These are phyloP conservation scores for Claviceps purpurea DNA, from an alignment of 2,329 filamentous ascomycete species.

Conservation along the genomic window DNA sequence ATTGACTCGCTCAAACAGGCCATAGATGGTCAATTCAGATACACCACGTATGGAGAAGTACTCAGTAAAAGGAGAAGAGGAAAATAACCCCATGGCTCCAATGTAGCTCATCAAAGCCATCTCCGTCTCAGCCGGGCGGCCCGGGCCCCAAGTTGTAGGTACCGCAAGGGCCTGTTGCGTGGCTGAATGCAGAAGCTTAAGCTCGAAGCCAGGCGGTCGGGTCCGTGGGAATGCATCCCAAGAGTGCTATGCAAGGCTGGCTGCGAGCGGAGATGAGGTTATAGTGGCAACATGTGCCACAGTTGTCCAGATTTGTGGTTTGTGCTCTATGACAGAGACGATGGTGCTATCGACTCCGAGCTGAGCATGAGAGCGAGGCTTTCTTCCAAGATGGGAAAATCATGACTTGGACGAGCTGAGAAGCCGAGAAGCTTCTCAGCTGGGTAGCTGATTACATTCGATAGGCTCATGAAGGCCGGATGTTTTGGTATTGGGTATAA, in stretches of 20 bases:
- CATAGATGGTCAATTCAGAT: not conserved
- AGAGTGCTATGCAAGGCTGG: not conserved
- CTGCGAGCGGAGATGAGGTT: not conserved
- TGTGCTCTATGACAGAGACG: not conserved
- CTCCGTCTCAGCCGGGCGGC: not conserved
- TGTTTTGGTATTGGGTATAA: not conserved
- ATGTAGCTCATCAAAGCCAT: not conserved
- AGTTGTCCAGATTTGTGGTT: not conserved
- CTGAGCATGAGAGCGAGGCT: not conserved
- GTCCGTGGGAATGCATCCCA: not conserved
- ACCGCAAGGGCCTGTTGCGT: not conserved
- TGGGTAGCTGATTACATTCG: not conserved
- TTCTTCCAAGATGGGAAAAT: not conserved
- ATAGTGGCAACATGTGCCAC: not conserved
- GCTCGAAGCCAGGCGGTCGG: constrained; percentile 1
- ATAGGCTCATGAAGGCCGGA: not conserved
- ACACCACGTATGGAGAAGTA: not conserved
- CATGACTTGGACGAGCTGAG: no score
- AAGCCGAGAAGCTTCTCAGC: not conserved
- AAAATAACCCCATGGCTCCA: not conserved
- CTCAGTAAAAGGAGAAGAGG: not conserved
- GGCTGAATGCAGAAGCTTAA: constrained; percentile 2
- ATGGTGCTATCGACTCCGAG: not conserved
- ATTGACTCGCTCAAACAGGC: not conserved
- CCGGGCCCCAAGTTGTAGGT: not conserved